Conservation (phyloP, 169 alveolate species). For the Cryptosporidium xiaoi region DNA sequence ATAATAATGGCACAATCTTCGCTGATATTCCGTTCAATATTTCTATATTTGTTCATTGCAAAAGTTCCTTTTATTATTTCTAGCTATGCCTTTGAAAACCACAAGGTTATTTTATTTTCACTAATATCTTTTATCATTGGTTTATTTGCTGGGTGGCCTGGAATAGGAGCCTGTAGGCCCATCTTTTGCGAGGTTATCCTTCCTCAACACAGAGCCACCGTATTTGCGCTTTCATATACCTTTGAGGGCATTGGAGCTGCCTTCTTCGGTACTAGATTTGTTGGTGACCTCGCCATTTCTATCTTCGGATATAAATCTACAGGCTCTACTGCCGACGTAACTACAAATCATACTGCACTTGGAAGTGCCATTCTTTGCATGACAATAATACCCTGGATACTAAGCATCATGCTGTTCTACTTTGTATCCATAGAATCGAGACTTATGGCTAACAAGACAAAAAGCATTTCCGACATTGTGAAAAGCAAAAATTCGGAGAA, state of each 20-base stretch:
- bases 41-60: conserved; percentile 9
- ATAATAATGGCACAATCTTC: conserved; percentile 61
- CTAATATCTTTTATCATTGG: conserved; percentile 45
- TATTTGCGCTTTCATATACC: conserved; percentile 62
- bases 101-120: conserved; percentile 13
- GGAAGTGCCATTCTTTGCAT: conserved; percentile 71
- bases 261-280: conserved; percentile 63
- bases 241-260: conserved; percentile 70
- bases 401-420: conserved; percentile 45
- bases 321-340: not conserved
- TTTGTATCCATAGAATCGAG: conserved; percentile 4
- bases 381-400: conserved; percentile 51
- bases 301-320: conserved; percentile 14
- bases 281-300: conserved; percentile 50
- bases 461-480: not conserved
- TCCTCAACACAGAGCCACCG: conserved; percentile 69
- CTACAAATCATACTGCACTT: conserved; percentile 18
- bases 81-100: not conserved
- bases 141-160: conserved; percentile 69
- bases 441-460: not conserved
- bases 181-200: conserved; percentile 52
- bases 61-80: conserved; percentile 31
- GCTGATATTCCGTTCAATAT: conserved; percentile 40
- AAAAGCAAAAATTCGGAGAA: not conserved
- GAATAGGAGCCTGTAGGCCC: conserved; percentile 70